Evolutionary conservation across 164 flowering plant genomes (phyloP), one percentile per base, ranked within the genome.

Genomic region (Akebia trifoliata): DNA sequence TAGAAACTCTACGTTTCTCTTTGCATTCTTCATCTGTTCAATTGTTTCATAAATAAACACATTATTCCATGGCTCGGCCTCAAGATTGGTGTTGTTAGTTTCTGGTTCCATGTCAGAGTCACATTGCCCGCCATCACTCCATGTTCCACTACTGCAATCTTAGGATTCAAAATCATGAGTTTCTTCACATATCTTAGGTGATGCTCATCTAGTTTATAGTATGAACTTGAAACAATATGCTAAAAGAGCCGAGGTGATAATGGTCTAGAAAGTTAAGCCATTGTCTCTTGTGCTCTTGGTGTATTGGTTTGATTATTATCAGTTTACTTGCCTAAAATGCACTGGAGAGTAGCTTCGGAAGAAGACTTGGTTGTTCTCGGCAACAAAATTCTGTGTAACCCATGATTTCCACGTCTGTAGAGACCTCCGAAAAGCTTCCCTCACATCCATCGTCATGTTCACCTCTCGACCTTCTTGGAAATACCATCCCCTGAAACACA

Each of bases 111-210:
- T 68, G 15, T 61, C 63, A 0, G 47, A 57, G 53, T 81, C 65
- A 54, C 97, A 87, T 0, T 38, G 56, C 0, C 95, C 94, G 1
- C 94, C 92, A 28, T 55, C 64, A 35, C 76, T 60, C 94, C 97
- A 90, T 22, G 75, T 68, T 52, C 90, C 92, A 54, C 77, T 71
- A 75, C 94, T 87, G 82, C 69, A 81, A 56, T 18, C 32, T 29
- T 46, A 55, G 54, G 32, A 2, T 29, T 37, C 2, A 51, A 28
- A 55, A 45, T n/a, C 45, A 43, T 31, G 22, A 39, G 17, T 9
- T 56, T 8, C 1, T 44, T 17, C 7, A 11, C 21, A 20, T 26
- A n/a, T 21, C 18, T 40, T n/a, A 8, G 34, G 2, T 7, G 28
- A 4, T 8, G 22, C 1, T n/a, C 8, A 26, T 47, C 40, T 22